A percentile compares a stretch with the other conserved stretches of the same genome.
phyloP scores from a whole-genome alignment of 768 basidiomycete species.

The Boletellus sp. region DNA sequence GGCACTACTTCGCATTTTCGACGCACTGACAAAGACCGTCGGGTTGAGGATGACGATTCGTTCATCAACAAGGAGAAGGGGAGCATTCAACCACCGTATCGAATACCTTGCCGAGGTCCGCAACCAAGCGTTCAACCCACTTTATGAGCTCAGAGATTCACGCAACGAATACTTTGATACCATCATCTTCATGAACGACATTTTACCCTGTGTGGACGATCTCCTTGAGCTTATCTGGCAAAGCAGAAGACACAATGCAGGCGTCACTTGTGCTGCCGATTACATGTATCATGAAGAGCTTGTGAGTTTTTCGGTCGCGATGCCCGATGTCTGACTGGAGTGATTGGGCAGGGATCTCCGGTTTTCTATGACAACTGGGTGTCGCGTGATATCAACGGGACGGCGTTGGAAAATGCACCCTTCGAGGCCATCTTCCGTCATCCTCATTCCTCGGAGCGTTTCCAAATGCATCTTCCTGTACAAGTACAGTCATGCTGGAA shows the following conservation, averaged over 20 bases:
- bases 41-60: slow-evolving; percentile 93
- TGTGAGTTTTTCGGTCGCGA: slow-evolving; percentile 37
- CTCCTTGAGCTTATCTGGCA: slow-evolving; percentile 98
- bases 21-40: slow-evolving; percentile 83
- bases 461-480: slow-evolving; percentile 88
- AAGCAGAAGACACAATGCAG: slow-evolving; percentile 87
- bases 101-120: slow-evolving; percentile 99
- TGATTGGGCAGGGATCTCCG: slow-evolving; percentile 54
- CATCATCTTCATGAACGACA: slow-evolving; percentile 99
- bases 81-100: slow-evolving; percentile 98
- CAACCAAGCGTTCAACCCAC: slow-evolving; percentile 92
- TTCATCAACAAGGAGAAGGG: slow-evolving; percentile 87
- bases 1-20: slow-evolving; percentile 91
- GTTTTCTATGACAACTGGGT: slow-evolving; percentile 99
- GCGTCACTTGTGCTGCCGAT: slow-evolving; percentile 96
- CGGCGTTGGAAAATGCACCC: slow-evolving; percentile 95
- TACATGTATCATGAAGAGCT: slow-evolving; percentile 99
- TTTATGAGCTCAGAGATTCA: slow-evolving; percentile 88
- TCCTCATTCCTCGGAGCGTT: slow-evolving; percentile 66
- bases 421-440: slow-evolving; percentile 95
- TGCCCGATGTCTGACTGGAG: not conserved
- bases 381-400: slow-evolving; percentile 96
- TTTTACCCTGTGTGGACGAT: slow-evolving; percentile 97
- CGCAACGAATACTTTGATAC: slow-evolving; percentile 95
- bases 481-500: slow-evolving; percentile 99